Base-by-base conservation (phyloP, 2,329 filamentous ascomycete genomes). In the Beauveria rudraprayagi region DNA sequence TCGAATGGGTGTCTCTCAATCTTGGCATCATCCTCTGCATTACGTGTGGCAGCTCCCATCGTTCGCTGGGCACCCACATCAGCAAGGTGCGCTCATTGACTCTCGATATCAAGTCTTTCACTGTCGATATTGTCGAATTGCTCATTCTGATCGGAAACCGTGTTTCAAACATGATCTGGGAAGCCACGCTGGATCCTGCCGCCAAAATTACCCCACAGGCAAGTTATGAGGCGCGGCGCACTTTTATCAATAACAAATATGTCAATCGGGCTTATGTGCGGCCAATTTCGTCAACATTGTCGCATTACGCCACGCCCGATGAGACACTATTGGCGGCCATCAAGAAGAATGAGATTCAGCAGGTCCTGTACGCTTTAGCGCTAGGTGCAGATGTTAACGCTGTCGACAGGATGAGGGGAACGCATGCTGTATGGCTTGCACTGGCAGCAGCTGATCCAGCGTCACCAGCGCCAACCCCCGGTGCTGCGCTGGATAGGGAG, bases 1-100 rank as follows among this genome's bases (percentile, higher is more conserved):
- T 96, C 24, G 94, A 99, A 74, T 99, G 94, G 94, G 94, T 97
- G 30, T 97, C 94, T 0, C 96, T 99, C 75, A 99, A 99, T 69
- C 81, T 99, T 5, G 94, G 91, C 51, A 96, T 99, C 63, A 88
- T 99, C 59, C 83, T 99, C 22, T 99, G 94, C 76, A 97, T 97
- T 71, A 93, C 99, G 74, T 99, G 94, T 76, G 96, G 92, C 71
- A 94, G 94, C 65, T 97, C 99, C 64, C 94, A 99, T 74, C 87
- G 94, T 47, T 97, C 93, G 1, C 82, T 99, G 3, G 94, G 94
- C 14, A 99, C 94, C 1, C 94, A 99, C 73, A 97, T 99, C 70
- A 96, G 92, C 74, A 99, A 99, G 77, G 86, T 99, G 46, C 89
- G 94, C 59, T 97, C 94, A 14, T 82, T 99, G 47, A 99, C 94